Evolutionary conservation across 768 basidiomycete genomes (phyloP).

Genomic region (Baorangia bicolor): DNA sequence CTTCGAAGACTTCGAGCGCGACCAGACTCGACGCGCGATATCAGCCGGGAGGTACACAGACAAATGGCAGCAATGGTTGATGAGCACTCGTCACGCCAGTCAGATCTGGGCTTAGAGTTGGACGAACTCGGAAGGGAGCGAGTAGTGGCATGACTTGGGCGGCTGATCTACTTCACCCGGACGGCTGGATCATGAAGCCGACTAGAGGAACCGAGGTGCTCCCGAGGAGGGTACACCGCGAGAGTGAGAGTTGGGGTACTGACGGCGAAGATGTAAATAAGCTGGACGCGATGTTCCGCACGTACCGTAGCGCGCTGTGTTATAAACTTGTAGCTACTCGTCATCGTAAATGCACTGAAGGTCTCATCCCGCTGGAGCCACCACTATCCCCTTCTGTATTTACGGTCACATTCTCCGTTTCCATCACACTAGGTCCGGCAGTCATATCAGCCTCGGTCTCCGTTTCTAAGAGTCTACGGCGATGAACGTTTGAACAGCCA

Average conservation of each 20-base stretch:
- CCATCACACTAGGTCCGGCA: conserved; percentile 1
- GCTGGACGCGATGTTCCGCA: neutral
- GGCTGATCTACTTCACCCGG: neutral
- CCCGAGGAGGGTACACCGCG: neutral
- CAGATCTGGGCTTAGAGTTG: neutral
- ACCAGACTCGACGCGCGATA: conserved; percentile 5
- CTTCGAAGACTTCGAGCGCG: conserved; percentile 8
- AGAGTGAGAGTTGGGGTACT: neutral
- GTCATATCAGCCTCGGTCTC: conserved; percentile 35
- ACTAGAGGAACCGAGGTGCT: neutral
- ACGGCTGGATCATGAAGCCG: too few species aligned
- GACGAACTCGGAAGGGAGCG: neutral
- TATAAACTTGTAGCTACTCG: neutral
- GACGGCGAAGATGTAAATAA: neutral
- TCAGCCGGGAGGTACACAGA: conserved; percentile 11
- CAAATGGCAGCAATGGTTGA: conserved; percentile 7
- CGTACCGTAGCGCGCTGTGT: neutral
- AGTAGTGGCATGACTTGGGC: too few species aligned
- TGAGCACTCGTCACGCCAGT: too few species aligned
- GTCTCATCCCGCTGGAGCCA: conserved; percentile 10
- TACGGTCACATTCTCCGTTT: neutral
- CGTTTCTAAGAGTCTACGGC: conserved; percentile 43
- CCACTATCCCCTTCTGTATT: neutral
- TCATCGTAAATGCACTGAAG: conserved; percentile 5
- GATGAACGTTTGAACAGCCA: neutral